Conservation (phyloP, 208 protist genomes). For the Phytomonas sp. region DNA sequence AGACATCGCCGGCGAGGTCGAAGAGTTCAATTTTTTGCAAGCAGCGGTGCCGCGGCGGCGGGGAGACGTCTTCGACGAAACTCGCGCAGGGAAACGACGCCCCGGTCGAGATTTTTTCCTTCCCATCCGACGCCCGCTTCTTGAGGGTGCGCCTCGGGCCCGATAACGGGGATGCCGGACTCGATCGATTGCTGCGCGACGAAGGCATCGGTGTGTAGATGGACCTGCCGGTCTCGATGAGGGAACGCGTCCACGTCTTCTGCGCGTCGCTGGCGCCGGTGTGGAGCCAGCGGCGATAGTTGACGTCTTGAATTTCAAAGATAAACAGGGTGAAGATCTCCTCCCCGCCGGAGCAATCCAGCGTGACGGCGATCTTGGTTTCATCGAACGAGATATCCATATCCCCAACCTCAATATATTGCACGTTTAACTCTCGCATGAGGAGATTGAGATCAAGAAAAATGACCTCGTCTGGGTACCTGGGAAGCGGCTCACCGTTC, state of each 20-base stretch:
- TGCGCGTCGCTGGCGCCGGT: constrained; percentile 17
- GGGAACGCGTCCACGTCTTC: constrained; percentile 24
- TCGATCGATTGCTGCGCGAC: not conserved
- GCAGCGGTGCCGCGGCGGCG: constrained; percentile 25
- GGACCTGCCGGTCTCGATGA: constrained; percentile 23
- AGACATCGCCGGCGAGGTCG: constrained; percentile 38
- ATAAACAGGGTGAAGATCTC: constrained; percentile 63
- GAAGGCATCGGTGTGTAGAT: constrained; percentile 26
- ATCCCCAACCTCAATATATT: constrained; percentile 49
- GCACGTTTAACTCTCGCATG: constrained; percentile 30
- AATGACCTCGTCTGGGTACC: constrained; percentile 50
- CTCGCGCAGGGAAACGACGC: not conserved
- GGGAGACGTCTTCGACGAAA: not conserved
- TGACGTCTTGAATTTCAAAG: constrained; percentile 34
- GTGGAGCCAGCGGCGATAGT: constrained; percentile 42
- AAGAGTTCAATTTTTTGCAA: constrained; percentile 43
- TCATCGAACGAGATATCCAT: constrained; percentile 55
- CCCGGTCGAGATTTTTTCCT: not conserved
- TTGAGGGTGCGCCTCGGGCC: not conserved
- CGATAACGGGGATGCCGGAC: not conserved
- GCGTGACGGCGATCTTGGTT: constrained; percentile 25
- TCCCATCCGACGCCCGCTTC: not conserved
- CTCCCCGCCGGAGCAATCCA: constrained; percentile 57
- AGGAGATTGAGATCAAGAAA: constrained; percentile 68
- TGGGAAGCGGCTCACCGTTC: constrained; percentile 23